Percentiles rank a stretch among this genome's conserved stretches.
Evolutionary conservation across 352 stramenopile genomes (phyloP).

Genomic region (Phytophthora pini): DNA sequence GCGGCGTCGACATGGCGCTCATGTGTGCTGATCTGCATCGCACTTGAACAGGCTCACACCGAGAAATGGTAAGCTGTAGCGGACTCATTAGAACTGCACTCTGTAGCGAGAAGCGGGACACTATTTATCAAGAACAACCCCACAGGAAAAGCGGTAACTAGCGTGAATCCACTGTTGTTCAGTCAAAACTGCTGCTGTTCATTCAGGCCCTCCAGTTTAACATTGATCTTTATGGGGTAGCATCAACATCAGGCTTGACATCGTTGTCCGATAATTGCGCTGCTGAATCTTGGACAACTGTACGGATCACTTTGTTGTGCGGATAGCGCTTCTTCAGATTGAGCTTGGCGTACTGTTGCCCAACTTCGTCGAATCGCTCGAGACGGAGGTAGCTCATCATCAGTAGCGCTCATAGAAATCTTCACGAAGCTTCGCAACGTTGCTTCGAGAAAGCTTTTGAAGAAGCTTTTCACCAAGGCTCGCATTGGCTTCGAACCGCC

Average conservation of each 20-base stretch:
- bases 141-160: constrained; percentile 1
- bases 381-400: constrained; percentile 50
- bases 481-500: constrained; percentile 38
- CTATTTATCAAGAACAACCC: constrained; percentile 32
- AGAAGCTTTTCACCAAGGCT: constrained; percentile 42
- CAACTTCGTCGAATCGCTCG: constrained; percentile 42
- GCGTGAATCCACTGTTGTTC: constrained; percentile 15
- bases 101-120: constrained; percentile 24
- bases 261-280: constrained; percentile 13
- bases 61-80: constrained; percentile 35
- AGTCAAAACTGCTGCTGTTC: not conserved
- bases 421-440: constrained; percentile 34
- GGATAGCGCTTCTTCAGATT: constrained; percentile 40
- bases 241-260: no score
- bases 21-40: constrained; percentile 53
- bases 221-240: no score
- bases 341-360: constrained; percentile 20
- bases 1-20: constrained; percentile 48
- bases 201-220: no score
- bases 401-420: constrained; percentile 46
- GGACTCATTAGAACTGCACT: constrained; percentile 12
- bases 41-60: constrained; percentile 40
- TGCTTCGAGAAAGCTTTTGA: constrained; percentile 20
- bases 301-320: constrained; percentile 42
- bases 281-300: constrained; percentile 38